Evolutionary conservation across 495 filamentous ascomycete species (phyloP).

Genomic region (Daldinia decipiens): DNA sequence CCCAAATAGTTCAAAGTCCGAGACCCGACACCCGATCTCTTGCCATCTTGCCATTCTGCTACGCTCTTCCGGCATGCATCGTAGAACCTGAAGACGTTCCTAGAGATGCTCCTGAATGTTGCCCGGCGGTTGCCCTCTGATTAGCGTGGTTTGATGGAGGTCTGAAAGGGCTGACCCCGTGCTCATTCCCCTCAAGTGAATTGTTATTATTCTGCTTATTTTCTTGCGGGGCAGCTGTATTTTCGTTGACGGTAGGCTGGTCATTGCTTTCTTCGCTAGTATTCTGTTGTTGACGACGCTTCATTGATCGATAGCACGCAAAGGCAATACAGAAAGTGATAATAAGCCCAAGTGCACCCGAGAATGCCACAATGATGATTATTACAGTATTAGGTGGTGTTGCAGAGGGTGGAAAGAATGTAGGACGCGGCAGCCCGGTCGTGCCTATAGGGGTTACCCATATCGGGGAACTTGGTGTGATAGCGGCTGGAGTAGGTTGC

Average conservation of each 20-base stretch:
- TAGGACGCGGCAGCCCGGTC: neutral
- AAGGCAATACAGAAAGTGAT: neutral
- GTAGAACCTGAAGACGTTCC: neutral
- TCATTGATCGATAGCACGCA: neutral
- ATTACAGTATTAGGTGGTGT: neutral
- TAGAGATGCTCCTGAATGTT: neutral
- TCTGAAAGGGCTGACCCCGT: neutral
- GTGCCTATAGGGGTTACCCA: too few species aligned
- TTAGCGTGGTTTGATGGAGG: neutral
- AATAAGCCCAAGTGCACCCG: neutral
- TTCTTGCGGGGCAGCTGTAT: neutral
- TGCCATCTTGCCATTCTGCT: neutral
- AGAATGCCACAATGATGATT: neutral
- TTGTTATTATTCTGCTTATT: neutral
- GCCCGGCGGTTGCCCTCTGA: neutral
- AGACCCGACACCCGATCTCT: neutral
- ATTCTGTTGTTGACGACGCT: conserved; percentile 1
- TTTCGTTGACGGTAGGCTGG: neutral
- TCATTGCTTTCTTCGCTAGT: neutral
- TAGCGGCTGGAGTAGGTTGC: neutral
- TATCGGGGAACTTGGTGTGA: neutral
- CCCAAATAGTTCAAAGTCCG: too few species aligned
- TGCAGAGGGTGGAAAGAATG: neutral
- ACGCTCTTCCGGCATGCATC: neutral
- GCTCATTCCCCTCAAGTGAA: neutral